phyloP scores from a whole-genome alignment of 805 yeast genomes.

The Starmerella etchellsii region DNA sequence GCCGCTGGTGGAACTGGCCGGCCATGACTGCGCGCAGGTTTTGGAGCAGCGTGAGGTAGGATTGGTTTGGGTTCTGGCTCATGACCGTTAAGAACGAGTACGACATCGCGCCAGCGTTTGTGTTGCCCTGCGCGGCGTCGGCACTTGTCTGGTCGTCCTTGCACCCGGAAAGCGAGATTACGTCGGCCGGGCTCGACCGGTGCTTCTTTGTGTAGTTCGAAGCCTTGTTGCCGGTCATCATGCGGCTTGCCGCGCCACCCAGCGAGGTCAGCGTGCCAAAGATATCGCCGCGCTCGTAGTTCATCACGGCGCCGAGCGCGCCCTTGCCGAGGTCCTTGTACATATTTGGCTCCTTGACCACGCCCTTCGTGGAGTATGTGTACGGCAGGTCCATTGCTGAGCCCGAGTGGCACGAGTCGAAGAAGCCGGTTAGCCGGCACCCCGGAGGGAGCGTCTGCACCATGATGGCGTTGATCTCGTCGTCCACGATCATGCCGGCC shows the following conservation, averaged over 20 bases:
- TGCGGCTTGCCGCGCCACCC: constrained; percentile 14
- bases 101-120: constrained; percentile 74
- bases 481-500: constrained; percentile 61
- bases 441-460: constrained; percentile 61
- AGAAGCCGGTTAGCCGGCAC: constrained; percentile 62
- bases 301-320: constrained; percentile 44
- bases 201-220: constrained; percentile 26
- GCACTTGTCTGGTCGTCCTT: constrained; percentile 77
- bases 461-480: constrained; percentile 56
- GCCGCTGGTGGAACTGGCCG: constrained; percentile 64
- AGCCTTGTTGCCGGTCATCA: constrained; percentile 14
- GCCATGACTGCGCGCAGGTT: constrained; percentile 52
- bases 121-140: constrained; percentile 61
- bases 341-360: constrained; percentile 65
- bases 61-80: constrained; percentile 47
- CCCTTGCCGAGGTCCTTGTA: constrained; percentile 64
- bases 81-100: constrained; percentile 61
- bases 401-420: constrained; percentile 81
- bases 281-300: constrained; percentile 52
- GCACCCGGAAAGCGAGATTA: constrained; percentile 65
- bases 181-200: constrained; percentile 66
- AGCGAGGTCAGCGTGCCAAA: constrained; percentile 32
- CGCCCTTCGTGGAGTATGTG: constrained; percentile 70
- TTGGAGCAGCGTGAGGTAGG: constrained; percentile 55
- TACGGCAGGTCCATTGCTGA: constrained; percentile 71